Evolutionary conservation across 371 early-diverging fungal genomes (phyloP), one percentile per base, ranked within the genome.

Genomic region (Smittium mucronatum): DNA sequence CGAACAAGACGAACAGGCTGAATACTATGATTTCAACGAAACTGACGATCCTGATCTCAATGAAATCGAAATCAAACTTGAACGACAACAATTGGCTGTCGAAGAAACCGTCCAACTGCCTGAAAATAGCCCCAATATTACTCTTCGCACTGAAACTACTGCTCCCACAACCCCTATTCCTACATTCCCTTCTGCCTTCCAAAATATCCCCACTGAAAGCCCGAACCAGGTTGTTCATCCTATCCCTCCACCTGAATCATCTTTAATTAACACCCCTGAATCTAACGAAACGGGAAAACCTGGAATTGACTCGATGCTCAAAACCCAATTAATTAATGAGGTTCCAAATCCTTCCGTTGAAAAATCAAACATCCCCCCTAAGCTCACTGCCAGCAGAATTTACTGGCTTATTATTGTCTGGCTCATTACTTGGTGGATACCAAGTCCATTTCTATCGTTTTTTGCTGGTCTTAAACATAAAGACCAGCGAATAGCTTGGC

Each of bases 401-500:
- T 81, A 85, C 65, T 97, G 97, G 98, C 75, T 95, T 1, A 83
- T 81, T 63, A 81, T 88, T 73, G 92, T 92, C 1, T 92, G 89
- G 88, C 74, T 82, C 21, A 73, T 88, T 36, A 97, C 97, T 0
- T 94, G 90, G 89, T 94, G 92, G 89, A 84, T 93, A 32, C 94
- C 93, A 11, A 79, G 84, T 47, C 81, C 77, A 28, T 83, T 83
- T 63, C 71, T 78, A 61, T 75, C 70, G 2, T 78, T 77, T 69
- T 90, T 89, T 69, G 91, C 90, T 71, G 80, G 85, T 58, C 92
- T 93, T 87, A 86, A 86, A 71, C 86, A 86, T 30, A 82, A 81
- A 59, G 95, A 97, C 75, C 85, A 92, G 34, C 89, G 89, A 34
- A 85, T 93, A 75, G 95, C 97, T 0, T 97, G 97, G 97, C 87